A percentile compares a stretch with the other conserved stretches of the same genome.
phyloP scores from a whole-genome alignment of 345 rosid genomes.

The Eucalyptus microcorys region DNA sequence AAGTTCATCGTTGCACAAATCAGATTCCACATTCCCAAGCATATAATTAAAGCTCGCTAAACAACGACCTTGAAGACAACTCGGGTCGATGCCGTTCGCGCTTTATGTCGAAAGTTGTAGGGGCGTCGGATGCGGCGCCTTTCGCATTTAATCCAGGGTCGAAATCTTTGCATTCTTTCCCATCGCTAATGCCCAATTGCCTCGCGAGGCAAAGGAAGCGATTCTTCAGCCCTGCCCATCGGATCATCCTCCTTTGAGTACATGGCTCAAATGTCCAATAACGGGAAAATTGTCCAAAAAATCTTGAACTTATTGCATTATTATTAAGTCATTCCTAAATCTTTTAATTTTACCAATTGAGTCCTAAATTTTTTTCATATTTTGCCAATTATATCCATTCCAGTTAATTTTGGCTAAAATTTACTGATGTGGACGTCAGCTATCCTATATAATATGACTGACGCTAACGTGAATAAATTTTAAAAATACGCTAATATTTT shows the following conservation, averaged over 20 bases:
- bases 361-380: fast-evolving
- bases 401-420: too few species aligned
- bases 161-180: neutral
- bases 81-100: neutral
- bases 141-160: neutral
- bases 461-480: too few species aligned
- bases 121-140: neutral
- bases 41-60: neutral
- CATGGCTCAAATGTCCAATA: neutral
- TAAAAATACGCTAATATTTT: too few species aligned
- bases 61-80: neutral
- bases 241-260: neutral
- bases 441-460: fast-evolving
- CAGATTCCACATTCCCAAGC: neutral
- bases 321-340: too few species aligned
- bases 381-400: too few species aligned
- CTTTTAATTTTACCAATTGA: fast-evolving
- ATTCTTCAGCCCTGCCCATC: neutral
- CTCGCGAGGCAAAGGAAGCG: neutral
- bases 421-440: fast-evolving
- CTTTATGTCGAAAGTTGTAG: neutral
- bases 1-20: neutral
- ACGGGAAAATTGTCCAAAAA: neutral
- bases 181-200: neutral
- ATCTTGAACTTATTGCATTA: too few species aligned